Base-by-base conservation (phyloP, 164 flowering plant species). In the Kalanchoe fedtschenkoi region DNA sequence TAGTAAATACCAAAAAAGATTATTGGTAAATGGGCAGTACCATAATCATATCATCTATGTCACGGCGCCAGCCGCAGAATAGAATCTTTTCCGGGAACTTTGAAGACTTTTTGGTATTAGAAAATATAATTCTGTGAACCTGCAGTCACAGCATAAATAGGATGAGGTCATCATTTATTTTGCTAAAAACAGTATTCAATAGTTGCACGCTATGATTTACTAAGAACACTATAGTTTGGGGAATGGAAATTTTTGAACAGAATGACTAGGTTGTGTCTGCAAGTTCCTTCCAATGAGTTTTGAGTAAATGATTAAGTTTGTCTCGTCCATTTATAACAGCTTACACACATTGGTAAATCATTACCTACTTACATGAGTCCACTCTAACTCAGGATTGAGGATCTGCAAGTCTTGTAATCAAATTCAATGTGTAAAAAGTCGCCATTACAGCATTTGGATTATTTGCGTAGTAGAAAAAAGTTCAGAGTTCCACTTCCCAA, bases 21-120 rank as follows among this genome's bases (percentile, higher is more conserved):
- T 24, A 22, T 0, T 21, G 28, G 14, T 11, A 64, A 11, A 30
- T 22, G 41, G 30, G 59, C 56, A 60, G 70, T 85, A 88, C 97
- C 96, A 80, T 74, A 29, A 91, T 88, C 97, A 88, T 91, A 69
- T 88, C 97, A 75, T 91, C 87, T 63, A 91, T 87, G 73, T 91
- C 97, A 34, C 96, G 95, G 24, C 97, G 88, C 97, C 97, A 91
- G 53, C 97, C 97, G 80, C 96, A 86, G 63, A 91, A 88, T 14
- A 91, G 73, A 63, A 91, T 85, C 76, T 79, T 88, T 72, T 88
- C 97, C 8, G 97, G 97, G 76, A 76, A 91, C 66, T 91, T 91
- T 39, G 85, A 83, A 72, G 86, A 84, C 35, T 78, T 80, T 38
- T 55, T 47, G 22, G 53, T 57, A 62, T 70, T 77, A 13, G 83